Evolutionary conservation across 2,329 filamentous ascomycete genomes (phyloP).

Genomic region (Apiospora aurea): DNA sequence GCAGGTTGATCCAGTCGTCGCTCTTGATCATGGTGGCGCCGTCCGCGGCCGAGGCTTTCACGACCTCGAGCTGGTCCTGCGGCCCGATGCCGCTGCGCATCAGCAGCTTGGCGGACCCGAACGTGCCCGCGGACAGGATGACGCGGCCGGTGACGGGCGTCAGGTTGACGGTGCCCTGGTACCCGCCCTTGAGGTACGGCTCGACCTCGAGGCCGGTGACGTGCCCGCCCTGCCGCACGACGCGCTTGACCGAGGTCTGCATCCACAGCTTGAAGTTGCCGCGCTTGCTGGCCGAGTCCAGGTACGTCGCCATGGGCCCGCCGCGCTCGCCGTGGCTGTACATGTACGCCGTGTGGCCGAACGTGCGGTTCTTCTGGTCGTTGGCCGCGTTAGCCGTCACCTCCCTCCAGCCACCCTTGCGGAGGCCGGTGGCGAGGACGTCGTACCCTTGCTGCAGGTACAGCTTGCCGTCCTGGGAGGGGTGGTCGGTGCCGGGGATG

Average conservation of each 20-base stretch:
- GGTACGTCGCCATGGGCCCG: conserved; percentile 74
- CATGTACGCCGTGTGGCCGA: conserved; percentile 70
- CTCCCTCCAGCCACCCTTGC: conserved; percentile 65
- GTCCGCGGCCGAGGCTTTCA: conserved; percentile 55
- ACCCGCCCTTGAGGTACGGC: conserved; percentile 58
- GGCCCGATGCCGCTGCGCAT: conserved; percentile 75
- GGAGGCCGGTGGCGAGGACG: conserved; percentile 65
- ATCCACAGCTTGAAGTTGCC: conserved; percentile 73
- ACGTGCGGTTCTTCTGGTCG: conserved; percentile 69
- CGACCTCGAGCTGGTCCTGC: conserved; percentile 62
- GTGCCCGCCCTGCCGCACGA: conserved; percentile 67
- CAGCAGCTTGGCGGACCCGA: conserved; percentile 73
- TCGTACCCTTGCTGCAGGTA: conserved; percentile 72
- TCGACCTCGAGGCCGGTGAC: conserved; percentile 74
- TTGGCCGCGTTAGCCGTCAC: conserved; percentile 66
- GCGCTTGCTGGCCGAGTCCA: conserved; percentile 65
- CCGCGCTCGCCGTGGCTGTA: conserved; percentile 69
- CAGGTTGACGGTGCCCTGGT: conserved; percentile 66
- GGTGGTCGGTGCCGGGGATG: conserved; percentile 72
- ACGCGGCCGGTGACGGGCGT: conserved; percentile 68
- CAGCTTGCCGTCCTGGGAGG: conserved; percentile 69
- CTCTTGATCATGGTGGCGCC: conserved; percentile 58
- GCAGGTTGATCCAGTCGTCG: conserved; percentile 63
- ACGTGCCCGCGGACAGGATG: conserved; percentile 72
- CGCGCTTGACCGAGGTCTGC: conserved; percentile 70